Base-by-base conservation (phyloP, 768 basidiomycete species). In the Clathrus columnatus region DNA sequence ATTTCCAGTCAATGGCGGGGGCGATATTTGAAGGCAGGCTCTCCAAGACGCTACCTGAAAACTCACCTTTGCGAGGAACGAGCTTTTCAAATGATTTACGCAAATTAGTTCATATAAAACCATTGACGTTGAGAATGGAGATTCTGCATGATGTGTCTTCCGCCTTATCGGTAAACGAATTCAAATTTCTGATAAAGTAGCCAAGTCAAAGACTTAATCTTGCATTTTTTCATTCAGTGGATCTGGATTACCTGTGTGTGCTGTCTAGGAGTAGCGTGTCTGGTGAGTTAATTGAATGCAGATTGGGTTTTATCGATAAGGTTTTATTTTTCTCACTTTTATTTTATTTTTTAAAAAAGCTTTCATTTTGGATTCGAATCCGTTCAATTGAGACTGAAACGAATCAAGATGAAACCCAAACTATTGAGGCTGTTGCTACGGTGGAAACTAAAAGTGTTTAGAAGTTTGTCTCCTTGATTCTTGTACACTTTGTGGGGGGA, bases 221-320 rank as follows among this genome's bases (percentile, higher is more conserved):
- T 44, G 41, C 28, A 43, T 26, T 58, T 53, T 61, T 14, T 3
- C 57, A 51, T 61, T 52, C 57, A 87, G 86, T 77, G 75, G 54
- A 76, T 90, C 56, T 90, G 87, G 87, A 77, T 78, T 16, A 76
- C 84, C 29, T 89, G 85, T 66, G 71, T 80, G 41, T 86, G 87
- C 20, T 80, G 82, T 64, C 67, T 90, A 50, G 83, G 81, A 27
- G 62, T 81, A 52, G 83, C 86, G 32, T 75, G 81, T 62, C 62
- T 87, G 67, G 83, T 86, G 64, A 64, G 73, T 70, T 29, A 23
- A 6, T 17, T 46, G 8, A 16, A 23, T 32, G 11, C 24, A 24
- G n/a, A n/a, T 47, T 20, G 16, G n/a, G 1, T 21, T n/a, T 11
- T 29, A 8, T 20, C 11, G 17, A 50, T 50, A 42, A 52, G 21